Evolutionary conservation across 768 basidiomycete species (phyloP).

Genomic region (Jaapia argillacea): DNA sequence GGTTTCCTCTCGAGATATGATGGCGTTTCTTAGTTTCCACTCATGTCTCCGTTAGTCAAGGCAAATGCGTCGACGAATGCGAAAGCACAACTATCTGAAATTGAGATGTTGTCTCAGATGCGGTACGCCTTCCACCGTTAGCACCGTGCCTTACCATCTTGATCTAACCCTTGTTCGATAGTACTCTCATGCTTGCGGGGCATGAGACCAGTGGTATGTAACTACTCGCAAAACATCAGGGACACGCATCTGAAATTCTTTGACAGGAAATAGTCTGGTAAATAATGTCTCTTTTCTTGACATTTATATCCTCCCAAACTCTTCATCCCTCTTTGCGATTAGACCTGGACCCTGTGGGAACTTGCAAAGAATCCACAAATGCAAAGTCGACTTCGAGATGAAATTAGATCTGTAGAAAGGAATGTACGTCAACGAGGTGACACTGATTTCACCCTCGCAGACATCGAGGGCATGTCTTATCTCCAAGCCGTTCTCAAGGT

Average conservation of each 20-base stretch:
- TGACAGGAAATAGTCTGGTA: too few species aligned
- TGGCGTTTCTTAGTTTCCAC: too few species aligned
- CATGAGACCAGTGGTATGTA: background rate
- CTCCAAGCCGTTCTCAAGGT: slow-evolving; percentile 40
- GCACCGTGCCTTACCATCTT: background rate
- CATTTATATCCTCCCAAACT: too few species aligned
- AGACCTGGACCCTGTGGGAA: background rate
- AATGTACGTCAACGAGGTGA: background rate
- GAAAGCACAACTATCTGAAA: background rate
- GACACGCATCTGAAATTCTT: too few species aligned
- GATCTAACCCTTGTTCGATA: background rate
- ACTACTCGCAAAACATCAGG: too few species aligned
- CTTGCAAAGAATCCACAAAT: background rate
- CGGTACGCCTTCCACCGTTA: too few species aligned
- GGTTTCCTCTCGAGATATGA: background rate
- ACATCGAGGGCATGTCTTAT: slow-evolving; percentile 42
- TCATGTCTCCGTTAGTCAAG: background rate
- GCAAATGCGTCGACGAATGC: background rate
- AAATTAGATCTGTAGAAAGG: background rate
- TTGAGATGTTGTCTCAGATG: background rate
- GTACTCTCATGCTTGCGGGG: background rate
- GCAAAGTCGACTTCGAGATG: background rate
- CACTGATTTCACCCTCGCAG: slow-evolving; percentile 30
- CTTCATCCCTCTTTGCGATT: too few species aligned
- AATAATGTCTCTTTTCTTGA: too few species aligned